Evolutionary conservation across 257 asterid genomes (phyloP).

Genomic region (Cordia subcordata): DNA sequence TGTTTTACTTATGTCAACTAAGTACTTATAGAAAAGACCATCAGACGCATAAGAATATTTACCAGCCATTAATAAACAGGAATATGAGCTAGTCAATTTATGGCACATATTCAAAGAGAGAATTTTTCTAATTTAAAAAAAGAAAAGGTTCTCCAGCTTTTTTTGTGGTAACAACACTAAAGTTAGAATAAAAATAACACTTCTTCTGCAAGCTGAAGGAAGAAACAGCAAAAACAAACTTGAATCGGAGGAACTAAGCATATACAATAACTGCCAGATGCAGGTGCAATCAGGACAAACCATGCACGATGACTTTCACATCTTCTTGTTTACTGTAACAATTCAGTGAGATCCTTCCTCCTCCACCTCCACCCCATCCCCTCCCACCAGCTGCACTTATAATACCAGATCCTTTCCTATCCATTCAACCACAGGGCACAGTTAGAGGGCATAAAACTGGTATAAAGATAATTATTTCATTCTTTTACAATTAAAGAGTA

Average conservation of each 20-base stretch:
- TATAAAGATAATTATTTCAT: background rate
- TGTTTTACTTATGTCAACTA: background rate
- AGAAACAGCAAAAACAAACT: background rate
- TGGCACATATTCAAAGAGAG: too few relatives aligned
- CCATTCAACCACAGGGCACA: constrained; percentile 19
- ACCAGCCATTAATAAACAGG: too few relatives aligned
- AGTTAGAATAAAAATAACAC: too few relatives aligned
- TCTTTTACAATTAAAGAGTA: background rate
- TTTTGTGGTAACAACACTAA: too few relatives aligned
- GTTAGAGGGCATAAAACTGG: constrained; percentile 4
- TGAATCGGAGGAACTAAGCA: background rate
- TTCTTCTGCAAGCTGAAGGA: too few relatives aligned
- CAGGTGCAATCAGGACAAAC: constrained; percentile 43
- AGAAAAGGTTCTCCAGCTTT: too few relatives aligned
- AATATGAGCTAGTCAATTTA: too few relatives aligned
- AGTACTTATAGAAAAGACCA: background rate
- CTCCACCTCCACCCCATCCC: constrained; percentile 99
- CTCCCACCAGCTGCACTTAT: constrained; percentile 92
- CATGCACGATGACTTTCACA: constrained; percentile 75
- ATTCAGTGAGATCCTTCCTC: constrained; percentile 85
- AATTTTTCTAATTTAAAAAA: too few relatives aligned
- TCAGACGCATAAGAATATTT: too few relatives aligned
- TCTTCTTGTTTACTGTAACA: constrained; percentile 99
- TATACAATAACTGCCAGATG: too few relatives aligned
- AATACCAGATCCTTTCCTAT: constrained; percentile 82